Evolutionary conservation across 1,284 basidiomycete species (phyloP), one percentile per base, ranked within the genome.

Genomic region (Violaceomyces palustris): DNA sequence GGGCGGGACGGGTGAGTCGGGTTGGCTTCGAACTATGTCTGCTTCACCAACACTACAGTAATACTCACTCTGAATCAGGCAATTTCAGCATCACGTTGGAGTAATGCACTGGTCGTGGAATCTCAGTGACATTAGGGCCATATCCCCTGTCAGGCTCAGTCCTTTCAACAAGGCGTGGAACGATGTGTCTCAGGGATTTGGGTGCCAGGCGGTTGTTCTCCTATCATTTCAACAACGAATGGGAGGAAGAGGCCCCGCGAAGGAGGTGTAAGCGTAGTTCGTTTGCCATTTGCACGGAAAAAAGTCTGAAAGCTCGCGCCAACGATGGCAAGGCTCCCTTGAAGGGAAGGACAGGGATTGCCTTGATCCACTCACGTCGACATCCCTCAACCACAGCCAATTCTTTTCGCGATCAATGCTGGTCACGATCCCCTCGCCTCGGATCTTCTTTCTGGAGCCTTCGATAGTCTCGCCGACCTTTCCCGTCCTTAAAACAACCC

Each of bases 61-160:
- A 7, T 15, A 44, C 37, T 22, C 26, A 42, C 41, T 68, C 56
- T 12, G 61, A 40, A 36, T 59, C 58, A 4, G 67, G 67, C n/a
- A 72, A 52, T 41, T 67, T 69, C 51, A 72, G 66, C 61, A 59
- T 57, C 35, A 72, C 49, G 35, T 72, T 70, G n/a, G 64, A 67
- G 50, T 73, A 73, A 53, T 71, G 69, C 6, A 73, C 54, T 23
- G 70, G 64, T 22, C 65, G 56, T 4, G 64, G 60, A 22, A 72
- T 47, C 19, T 57, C 45, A 22, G 57, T 58, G 10, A 60, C 49
- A 30, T 70, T 72, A 34, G 52, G 55, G 10, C 58, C 61, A 36
- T 56, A 64, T 10, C 67, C 67, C 49, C 67, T 70, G 10, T 64
- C 61, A 3, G 53, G 50, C 5, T 45, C 42, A 10, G 46, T 36